phyloP scores from a whole-genome alignment of 225 moss, liverwort and hornwort species.

The Bryum argenteum region DNA sequence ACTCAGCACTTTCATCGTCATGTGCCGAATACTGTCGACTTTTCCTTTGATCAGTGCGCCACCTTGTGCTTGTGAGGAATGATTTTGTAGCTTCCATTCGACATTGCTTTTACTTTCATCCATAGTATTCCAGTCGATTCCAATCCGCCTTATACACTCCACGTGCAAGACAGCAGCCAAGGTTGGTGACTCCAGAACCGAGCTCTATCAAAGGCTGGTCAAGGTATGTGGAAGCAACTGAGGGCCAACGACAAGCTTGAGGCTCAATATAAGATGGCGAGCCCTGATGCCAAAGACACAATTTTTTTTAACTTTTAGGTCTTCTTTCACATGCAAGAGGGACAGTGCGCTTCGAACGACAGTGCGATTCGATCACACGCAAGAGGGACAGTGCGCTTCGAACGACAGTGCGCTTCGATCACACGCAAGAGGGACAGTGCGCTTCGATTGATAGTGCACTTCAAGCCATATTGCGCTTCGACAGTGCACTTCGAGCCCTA shows the following conservation, averaged over 20 bases:
- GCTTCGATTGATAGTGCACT: too few relatives aligned
- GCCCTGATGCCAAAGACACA: neutral
- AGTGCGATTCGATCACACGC: too few relatives aligned
- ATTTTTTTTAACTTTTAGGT: neutral
- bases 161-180: neutral
- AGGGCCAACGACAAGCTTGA: too few relatives aligned
- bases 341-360: neutral
- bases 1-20: neutral
- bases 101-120: neutral
- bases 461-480: too few relatives aligned
- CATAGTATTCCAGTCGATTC: neutral
- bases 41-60: neutral
- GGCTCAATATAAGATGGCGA: neutral
- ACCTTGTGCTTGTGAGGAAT: neutral
- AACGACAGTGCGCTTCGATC: too few relatives aligned
- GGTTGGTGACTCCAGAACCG: neutral
- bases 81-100: neutral
- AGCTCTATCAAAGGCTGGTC: slow-evolving; percentile 9
- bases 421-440: too few relatives aligned
- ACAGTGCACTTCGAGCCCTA: too few relatives aligned
- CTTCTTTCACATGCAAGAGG: neutral
- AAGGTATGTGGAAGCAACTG: neutral
- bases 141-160: neutral
- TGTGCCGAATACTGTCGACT: neutral
- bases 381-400: neutral